Evolutionary conservation across 2,329 filamentous ascomycete species (phyloP), one percentile per base, ranked within the genome.

Genomic region (Ilyonectria robusta): DNA sequence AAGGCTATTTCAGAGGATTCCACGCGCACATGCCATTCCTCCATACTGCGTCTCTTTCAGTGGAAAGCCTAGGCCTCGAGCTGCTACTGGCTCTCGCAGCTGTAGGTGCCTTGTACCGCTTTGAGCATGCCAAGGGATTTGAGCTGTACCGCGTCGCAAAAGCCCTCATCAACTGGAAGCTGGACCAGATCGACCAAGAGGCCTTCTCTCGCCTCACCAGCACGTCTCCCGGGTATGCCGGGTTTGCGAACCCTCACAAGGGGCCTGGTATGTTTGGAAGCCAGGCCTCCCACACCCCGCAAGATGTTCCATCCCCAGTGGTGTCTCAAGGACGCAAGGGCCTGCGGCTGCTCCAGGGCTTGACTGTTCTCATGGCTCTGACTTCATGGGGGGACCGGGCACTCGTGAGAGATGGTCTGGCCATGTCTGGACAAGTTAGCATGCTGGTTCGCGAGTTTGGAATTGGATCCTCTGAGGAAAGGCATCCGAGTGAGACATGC

Each of bases 21-120:
- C 68, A 69, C 31, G 50, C 56, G 0, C 68, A 70, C 33, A 31
- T 70, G 35, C 68, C 67, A 6, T 56, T 70, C 10, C 51, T 70
- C 15, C 68, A 70, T 21, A 54, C 57, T 3, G 42, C 55, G 6
- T 57, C 67, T n/a, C 47, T 69, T 0, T 54, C 53, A 1, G 29
- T 35, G 2, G 21, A 4, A 13, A 26, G 21, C 6, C 4, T 54
- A 1, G 44, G 44, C 9, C 19, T 44, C 0, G 65, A 67, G n/a
- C 37, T 67, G 1, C 9, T 59, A 5, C 29, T 67, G 6, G 37
- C 65, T 33, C 35, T 67, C 13, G 59, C 60, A 6, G 65, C 65
- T 6, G 65, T 67, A 2, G 65, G 65, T 8, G 65, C 65, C n/a
- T 48, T 54, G 4, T 67, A 67, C 31, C 47, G 59, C 2, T 64